Evolutionary conservation across 169 alveolate genomes (phyloP), one percentile per base, ranked within the genome.

Genomic region (Besnoitia besnoiti): DNA sequence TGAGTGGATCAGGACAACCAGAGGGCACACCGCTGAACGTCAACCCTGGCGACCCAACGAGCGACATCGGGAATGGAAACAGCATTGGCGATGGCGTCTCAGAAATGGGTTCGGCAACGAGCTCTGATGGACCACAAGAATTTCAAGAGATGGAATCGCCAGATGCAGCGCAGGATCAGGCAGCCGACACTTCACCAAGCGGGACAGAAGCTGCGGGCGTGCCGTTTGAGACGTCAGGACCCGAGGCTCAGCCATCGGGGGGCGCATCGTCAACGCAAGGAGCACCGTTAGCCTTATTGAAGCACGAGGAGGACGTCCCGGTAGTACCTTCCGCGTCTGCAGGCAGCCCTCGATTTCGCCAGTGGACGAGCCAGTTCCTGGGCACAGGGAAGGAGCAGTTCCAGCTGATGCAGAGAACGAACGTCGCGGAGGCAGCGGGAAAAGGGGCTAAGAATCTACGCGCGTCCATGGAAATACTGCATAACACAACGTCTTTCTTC

Each of bases 401-500:
- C 46, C 40, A 3, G 8, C 44, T 73, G 82, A n/a, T 73, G 82
- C 82, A 37, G 82, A n/a, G n/a, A 27, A 1, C 82, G 7, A 16
- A 73, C 46, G n/a, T 73, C n/a, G 47, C 39, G 82, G n/a, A 37
- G 12, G 27, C 14, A 30, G 47, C 46, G 24, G 39, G 16, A 27
- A n/a, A 37, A 35, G n/a, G 46, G n/a, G 82, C 82, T 30, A 30
- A 37, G 46, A 73, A 30, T 37, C 46, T n/a, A 10, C 39, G 82
- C 27, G 0, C 46, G 39, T n/a, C 82, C 3, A 73, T 73, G 47
- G 82, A 73, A 8, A n/a, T 73, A 2, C 82, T 73, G 21, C 82
- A 73, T 37, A 73, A 73, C 46, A 37, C 82, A 39, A 73, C 82
- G 16, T 7, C 82, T 35, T 73, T 73, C 39, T 73, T 73, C 82